Conservation (phyloP, 148 eudicot genomes). For the Chenopodium formosanum region DNA sequence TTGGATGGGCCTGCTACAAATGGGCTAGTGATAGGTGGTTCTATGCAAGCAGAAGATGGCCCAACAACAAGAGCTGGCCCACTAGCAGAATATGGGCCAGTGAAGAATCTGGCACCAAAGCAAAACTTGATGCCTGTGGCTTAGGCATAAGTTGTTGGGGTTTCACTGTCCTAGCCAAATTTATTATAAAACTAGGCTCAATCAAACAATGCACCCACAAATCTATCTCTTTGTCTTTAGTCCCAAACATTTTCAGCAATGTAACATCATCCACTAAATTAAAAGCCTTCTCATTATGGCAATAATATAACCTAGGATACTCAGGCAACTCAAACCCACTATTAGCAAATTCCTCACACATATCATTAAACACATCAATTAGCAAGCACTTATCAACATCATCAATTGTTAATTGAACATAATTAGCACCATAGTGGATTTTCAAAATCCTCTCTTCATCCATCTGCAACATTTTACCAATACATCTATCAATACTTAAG, state of each 20-base stretch:
- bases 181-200: background rate
- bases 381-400: background rate
- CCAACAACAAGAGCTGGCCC: too few species aligned
- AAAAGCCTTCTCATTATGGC: background rate
- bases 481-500: too few species aligned
- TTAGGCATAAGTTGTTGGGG: too few species aligned
- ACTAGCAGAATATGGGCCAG: too few species aligned
- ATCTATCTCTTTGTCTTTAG: background rate
- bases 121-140: too few species aligned
- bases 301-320: background rate
- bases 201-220: background rate
- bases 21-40: too few species aligned
- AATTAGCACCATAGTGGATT: too few species aligned
- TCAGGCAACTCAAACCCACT: background rate
- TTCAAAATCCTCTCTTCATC: too few species aligned
- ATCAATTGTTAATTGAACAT: background rate
- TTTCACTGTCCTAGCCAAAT: background rate
- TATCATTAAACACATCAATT: background rate
- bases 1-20: too few species aligned
- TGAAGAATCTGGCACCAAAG: too few species aligned
- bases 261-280: background rate
- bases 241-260: background rate
- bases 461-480: too few species aligned
- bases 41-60: too few species aligned
- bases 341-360: background rate